A percentile compares a stretch with the other conserved stretches of the same genome.
phyloP scores from a whole-genome alignment of 176 grass and related monocot species.

The Aegilops umbellulata region DNA sequence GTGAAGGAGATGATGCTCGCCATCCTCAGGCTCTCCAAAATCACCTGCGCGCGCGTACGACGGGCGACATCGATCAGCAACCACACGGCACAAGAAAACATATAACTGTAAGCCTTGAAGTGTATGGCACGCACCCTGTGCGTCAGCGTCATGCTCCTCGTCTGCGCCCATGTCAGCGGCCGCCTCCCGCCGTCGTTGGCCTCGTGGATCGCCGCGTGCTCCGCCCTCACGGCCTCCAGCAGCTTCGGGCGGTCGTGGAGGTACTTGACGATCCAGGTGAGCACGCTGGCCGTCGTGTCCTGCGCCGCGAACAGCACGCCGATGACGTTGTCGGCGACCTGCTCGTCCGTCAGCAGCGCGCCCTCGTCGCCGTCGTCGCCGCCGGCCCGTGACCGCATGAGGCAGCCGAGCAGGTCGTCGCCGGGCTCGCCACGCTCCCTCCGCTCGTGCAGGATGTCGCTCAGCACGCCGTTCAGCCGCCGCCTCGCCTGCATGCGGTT shows the following conservation, averaged over 20 bases:
- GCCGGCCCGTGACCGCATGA: constrained; percentile 59
- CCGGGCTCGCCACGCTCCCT: constrained; percentile 35
- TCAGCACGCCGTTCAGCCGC: constrained; percentile 54
- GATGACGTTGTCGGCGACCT: constrained; percentile 90
- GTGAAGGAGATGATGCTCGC: constrained; percentile 98
- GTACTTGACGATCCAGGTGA: constrained; percentile 96
- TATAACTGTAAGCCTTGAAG: background rate
- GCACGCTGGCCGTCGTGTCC: constrained; percentile 94
- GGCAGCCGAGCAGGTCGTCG: constrained; percentile 64
- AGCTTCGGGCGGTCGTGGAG: constrained; percentile 78
- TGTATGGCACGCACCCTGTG: constrained; percentile 51
- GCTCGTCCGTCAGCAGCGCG: constrained; percentile 58
- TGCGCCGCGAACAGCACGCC: constrained; percentile 96
- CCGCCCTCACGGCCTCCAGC: constrained; percentile 54
- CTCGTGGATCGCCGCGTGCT: constrained; percentile 68
- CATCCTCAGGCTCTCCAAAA: constrained; percentile 97
- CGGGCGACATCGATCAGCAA: constrained; percentile 29
- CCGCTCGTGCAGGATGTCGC: constrained; percentile 73
- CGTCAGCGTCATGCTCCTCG: constrained; percentile 72
- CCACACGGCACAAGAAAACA: background rate
- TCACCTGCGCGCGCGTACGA: constrained; percentile 45
- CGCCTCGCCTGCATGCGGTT: constrained; percentile 54
- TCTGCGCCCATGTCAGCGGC: constrained; percentile 78
- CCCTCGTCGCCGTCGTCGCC: constrained; percentile 30
- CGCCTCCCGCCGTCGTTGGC: constrained; percentile 52